Evolutionary conservation across 495 filamentous ascomycete genomes (phyloP).

Genomic region (Apodospora peruviana): DNA sequence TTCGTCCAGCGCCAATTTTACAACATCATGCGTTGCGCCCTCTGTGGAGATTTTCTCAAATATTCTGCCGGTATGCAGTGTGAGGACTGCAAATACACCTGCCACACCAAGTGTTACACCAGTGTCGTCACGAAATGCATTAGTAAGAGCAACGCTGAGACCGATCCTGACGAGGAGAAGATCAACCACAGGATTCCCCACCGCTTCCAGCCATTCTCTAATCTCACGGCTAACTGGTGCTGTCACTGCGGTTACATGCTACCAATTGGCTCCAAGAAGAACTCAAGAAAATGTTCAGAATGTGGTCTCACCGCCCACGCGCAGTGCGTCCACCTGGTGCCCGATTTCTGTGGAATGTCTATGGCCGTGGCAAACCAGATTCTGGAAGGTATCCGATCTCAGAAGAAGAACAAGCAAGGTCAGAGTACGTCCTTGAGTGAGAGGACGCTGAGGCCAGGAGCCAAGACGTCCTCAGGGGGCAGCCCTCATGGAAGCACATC

Average conservation of each 20-base stretch:
- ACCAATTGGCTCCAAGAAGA: constrained; percentile 85
- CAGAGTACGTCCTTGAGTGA: constrained; percentile 52
- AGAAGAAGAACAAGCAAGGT: constrained; percentile 49
- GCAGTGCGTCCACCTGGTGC: constrained; percentile 88
- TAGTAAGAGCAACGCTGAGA: constrained; percentile 97
- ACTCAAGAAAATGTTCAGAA: constrained; percentile 90
- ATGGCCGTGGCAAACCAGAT: constrained; percentile 97
- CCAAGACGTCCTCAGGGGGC: constrained; percentile 32
- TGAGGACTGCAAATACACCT: constrained; percentile 98
- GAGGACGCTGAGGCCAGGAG: constrained; percentile 58
- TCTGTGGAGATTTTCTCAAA: constrained; percentile 97
- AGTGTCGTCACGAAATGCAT: constrained; percentile 99
- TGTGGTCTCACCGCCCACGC: constrained; percentile 88
- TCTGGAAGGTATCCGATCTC: constrained; percentile 58
- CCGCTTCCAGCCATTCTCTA: constrained; percentile 89
- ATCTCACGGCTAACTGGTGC: constrained; percentile 98
- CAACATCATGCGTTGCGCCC: constrained; percentile 99
- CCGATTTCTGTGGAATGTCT: constrained; percentile 99
- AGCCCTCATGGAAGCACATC: constrained; percentile 21
- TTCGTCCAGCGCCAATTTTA: constrained; percentile 98
- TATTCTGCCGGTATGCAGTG: constrained; percentile 99
- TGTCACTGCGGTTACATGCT: constrained; percentile 98
- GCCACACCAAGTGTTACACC: constrained; percentile 91
- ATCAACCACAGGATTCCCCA: constrained; percentile 99
- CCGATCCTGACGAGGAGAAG: constrained; percentile 97